Evolutionary conservation across 192 early-diverging fungal species (phyloP), one percentile per base, ranked within the genome.

Genomic region (Funneliformis mosseae): DNA sequence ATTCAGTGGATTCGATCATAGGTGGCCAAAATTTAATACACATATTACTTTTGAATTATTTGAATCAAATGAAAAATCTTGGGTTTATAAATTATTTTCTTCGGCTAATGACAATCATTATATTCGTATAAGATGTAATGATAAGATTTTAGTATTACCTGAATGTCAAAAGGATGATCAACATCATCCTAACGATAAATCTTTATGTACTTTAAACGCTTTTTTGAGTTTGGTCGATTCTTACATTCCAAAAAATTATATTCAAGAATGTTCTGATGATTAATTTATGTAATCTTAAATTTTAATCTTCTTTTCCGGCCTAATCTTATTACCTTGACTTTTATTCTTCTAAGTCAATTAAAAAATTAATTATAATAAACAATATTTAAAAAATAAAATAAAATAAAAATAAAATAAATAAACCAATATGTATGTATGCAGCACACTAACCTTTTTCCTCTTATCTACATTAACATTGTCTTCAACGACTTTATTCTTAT

Each of bases 11-110:
- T 86, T 77, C 76, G 81, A 86, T 64, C 67, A 82, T 27, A 82
- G 79, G 79, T 86, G 85, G 85, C 85, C 85, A 14, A 83, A 83
- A 18, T 86, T 86, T 59, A 82, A 81, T 23, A 83, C 83, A 50
- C 63, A 79, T 18, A 45, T 86, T 48, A 75, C 83, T 23, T 84
- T 86, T 64, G 85, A 86, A 71, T 63, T 86, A 39, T 84, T 84
- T 59, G 81, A 86, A 43, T 55, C 83, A 42, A 81, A 81, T n/a
- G 27, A 25, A 33, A 66, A 66, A 28, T 28, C 33, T 1, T 66
- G 6, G 27, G 10, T 25, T 25, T 33, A 5, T 33, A 28, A 28
- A 11, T 63, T 63, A 21, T 23, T 23, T 63, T 23, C 18, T 23
- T 33, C 23, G 23, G 27, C 27, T 14, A 25, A 41, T 8, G 81